These are phyloP conservation scores for Leptodermis oblonga DNA, from an alignment of 257 asterid species.

Conservation along the genomic window DNA sequence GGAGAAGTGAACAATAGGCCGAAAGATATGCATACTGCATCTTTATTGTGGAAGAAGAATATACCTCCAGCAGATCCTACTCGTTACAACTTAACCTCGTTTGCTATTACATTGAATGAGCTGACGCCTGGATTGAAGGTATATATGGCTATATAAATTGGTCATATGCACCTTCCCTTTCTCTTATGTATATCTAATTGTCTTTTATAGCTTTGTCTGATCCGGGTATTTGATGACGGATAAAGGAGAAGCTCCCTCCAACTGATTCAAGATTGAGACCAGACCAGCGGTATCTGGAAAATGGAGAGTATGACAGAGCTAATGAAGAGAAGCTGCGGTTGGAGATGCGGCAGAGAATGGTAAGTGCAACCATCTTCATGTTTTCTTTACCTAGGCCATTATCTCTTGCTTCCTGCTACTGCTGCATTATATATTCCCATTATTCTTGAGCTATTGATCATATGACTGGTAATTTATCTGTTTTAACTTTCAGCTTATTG, in stretches of 20 bases:
- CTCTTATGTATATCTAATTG: slow-evolving; percentile 24
- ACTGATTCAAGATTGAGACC: slow-evolving; percentile 96
- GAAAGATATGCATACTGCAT: slow-evolving; percentile 51
- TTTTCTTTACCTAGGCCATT: too few species aligned
- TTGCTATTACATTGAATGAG: slow-evolving; percentile 82
- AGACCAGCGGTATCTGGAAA: slow-evolving; percentile 84
- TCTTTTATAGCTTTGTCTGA: slow-evolving; percentile 47
- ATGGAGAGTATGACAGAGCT: slow-evolving; percentile 87
- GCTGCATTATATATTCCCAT: too few species aligned
- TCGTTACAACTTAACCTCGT: slow-evolving; percentile 79
- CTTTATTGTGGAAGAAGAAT: slow-evolving; percentile 68
- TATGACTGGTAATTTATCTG: neutral
- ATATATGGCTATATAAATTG: slow-evolving; percentile 19
- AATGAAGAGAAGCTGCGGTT: slow-evolving; percentile 79
- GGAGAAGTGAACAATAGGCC: slow-evolving; percentile 57
- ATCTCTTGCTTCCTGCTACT: too few species aligned
- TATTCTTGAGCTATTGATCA: neutral
- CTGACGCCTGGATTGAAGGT: slow-evolving; percentile 84
- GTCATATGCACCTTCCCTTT: slow-evolving; percentile 12
- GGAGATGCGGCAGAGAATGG: slow-evolving; percentile 91
- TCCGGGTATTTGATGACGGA: slow-evolving; percentile 41
- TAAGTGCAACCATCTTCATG: too few species aligned
- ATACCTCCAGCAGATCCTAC: slow-evolving; percentile 52
- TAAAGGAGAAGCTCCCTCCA: slow-evolving; percentile 95
- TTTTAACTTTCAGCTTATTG: neutral